Evolutionary conservation across 2,329 filamentous ascomycete genomes (phyloP).

Genomic region (Hymenoscyphus occultus): DNA sequence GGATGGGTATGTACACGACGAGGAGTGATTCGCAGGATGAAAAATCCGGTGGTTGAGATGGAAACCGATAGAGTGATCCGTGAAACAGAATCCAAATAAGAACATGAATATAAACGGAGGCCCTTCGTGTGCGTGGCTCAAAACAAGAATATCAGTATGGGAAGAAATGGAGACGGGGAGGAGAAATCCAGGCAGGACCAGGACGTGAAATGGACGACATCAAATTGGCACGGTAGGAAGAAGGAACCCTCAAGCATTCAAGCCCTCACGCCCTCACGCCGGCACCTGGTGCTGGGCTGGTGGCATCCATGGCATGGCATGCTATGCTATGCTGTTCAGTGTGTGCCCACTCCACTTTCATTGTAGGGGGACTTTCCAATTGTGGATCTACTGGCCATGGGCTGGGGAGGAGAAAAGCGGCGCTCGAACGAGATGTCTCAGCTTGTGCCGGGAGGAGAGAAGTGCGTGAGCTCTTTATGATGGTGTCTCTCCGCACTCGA

Average conservation of each 20-base stretch:
- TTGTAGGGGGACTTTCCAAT: slow-evolving; percentile 3
- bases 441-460: neutral
- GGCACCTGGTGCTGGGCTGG: neutral
- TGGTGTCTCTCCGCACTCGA: neutral
- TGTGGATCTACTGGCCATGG: slow-evolving; percentile 2
- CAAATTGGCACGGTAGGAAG: neutral
- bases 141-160: slow-evolving; percentile 3
- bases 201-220: neutral
- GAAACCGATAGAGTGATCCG: neutral
- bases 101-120: neutral
- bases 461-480: no score
- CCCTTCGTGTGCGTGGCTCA: slow-evolving; percentile 5
- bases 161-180: neutral
- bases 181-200: neutral
- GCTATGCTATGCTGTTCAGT: neutral
- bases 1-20: neutral
- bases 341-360: neutral
- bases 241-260: neutral
- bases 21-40: slow-evolving; percentile 1
- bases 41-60: neutral
- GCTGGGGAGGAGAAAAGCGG: neutral
- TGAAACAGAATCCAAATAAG: neutral
- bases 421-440: slow-evolving; percentile 1
- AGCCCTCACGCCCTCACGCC: neutral
- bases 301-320: neutral